Base-by-base conservation (phyloP, 768 basidiomycete genomes). In the Tubosaeta sp. region DNA sequence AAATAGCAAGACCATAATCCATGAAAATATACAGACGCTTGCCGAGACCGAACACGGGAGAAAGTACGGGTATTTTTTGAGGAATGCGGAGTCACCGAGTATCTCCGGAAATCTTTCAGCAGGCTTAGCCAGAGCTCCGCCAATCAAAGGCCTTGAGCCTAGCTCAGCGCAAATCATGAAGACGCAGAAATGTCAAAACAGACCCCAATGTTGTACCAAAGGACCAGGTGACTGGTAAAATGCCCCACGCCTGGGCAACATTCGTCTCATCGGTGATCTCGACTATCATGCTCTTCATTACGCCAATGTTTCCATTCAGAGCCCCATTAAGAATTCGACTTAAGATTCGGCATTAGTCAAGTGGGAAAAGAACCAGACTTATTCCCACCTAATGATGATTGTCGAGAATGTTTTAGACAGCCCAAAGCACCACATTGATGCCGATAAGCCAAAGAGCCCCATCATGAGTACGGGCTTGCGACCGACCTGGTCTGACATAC, bases 41-140 rank as follows among this genome's bases (percentile, higher is more conserved):
- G 83, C 84, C 5, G 83, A 72, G 13, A 86, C 76, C 12, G 82
- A 75, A 58, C 86, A 88, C 0, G 87, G 80, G 16, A 88, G 72
- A 64, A 88, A 86, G 67, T 91, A 90, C 0, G 88, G 87, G 65
- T 84, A 85, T 47, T 75, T 62, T 56, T 73, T 76, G 75, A 84
- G 77, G 59, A 91, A 88, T 14, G 59, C 55, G 5, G 72, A 74
- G 33, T 70, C 53, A 43, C 83, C 84, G 54, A 90, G 89, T 2
- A 76, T 50, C 4, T 55, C 56, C 1, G 86, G 86, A 63, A 86
- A 88, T 22, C 79, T 79, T 41, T 88, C 84, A 45, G 77, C 74
- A 1, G 88, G 88, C 31, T 70, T 77, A 11, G 84, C 80, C 25
- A 90, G 67, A 13, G 72, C 61, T 1, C 88, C 88, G 33, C 88